A percentile compares a stretch with the other conserved stretches of the same genome.
Conservation (phyloP, 345 rosid genomes). For the Ceriops zippeliana region DNA sequence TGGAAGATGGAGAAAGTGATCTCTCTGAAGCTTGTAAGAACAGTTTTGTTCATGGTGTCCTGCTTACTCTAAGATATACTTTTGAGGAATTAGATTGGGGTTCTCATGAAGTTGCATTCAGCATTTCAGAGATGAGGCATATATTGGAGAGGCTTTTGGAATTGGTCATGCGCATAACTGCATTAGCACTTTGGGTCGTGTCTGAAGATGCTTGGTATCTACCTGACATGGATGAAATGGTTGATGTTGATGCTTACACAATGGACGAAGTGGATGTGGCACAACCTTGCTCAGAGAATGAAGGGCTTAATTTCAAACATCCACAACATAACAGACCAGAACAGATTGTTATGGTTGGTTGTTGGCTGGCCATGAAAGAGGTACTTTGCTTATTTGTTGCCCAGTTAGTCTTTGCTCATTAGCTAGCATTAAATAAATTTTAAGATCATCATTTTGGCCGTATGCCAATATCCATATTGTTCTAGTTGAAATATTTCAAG, state of each 20-base stretch:
- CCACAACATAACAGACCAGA: conserved; percentile 48
- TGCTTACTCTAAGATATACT: conserved; percentile 81
- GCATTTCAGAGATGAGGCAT: conserved; percentile 63
- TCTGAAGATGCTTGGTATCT: conserved; percentile 94
- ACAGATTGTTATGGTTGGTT: conserved; percentile 92
- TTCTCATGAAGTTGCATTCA: conserved; percentile 53
- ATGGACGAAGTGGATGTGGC: conserved; percentile 41
- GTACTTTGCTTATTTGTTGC: conserved; percentile 35
- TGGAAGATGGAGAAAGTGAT: conserved; percentile 75
- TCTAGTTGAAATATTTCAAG: not conserved
- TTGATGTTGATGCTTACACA: conserved; percentile 54
- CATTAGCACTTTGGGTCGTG: conserved; percentile 93
- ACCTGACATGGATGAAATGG: conserved; percentile 80
- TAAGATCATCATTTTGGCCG: too few species aligned
- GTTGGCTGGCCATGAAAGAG: conserved; percentile 99
- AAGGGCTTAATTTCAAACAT: conserved; percentile 34
- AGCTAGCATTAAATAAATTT: not conserved
- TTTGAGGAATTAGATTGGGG: conserved; percentile 96
- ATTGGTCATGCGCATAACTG: conserved; percentile 72
- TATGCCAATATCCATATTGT: not conserved
- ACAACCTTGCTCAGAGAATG: conserved; percentile 33
- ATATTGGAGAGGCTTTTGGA: conserved; percentile 70
- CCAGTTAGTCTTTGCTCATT: conserved; percentile 15
- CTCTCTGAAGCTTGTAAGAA: conserved; percentile 78
- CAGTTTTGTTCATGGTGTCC: conserved; percentile 92